phyloP scores from a whole-genome alignment of 306 rosid genomes.

The Aeschynomene evenia region DNA sequence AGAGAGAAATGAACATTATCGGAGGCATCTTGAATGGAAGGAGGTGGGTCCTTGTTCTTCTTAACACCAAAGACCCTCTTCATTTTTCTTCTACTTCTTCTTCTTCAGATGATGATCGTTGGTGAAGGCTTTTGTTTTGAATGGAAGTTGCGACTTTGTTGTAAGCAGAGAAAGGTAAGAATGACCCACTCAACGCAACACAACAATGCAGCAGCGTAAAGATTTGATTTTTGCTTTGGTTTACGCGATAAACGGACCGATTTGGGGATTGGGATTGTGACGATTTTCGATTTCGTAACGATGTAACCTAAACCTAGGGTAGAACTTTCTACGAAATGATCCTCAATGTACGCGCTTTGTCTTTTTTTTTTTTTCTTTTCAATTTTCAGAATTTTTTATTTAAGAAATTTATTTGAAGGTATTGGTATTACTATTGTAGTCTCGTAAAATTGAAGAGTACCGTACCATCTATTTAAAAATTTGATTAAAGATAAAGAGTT shows the following conservation, averaged over 20 bases:
- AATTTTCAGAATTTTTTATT: no score
- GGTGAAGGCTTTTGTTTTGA: background rate
- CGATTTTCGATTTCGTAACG: background rate
- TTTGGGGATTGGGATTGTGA: background rate
- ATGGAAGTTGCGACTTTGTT: background rate
- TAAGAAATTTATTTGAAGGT: no score
- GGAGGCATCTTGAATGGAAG: conserved; percentile 79
- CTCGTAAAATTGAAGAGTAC: no score
- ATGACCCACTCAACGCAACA: background rate
- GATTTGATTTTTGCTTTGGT: background rate
- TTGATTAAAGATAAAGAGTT: no score
- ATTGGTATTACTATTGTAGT: no score
- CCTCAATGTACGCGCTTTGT: background rate
- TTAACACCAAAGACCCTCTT: conserved; percentile 82
- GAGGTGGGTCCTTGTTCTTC: conserved; percentile 91
- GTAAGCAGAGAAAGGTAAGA: background rate
- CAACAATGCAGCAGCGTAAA: background rate
- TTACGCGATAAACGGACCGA: background rate
- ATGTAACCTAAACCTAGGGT: background rate
- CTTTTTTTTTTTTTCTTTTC: no score
- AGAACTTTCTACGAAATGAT: background rate
- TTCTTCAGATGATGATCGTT: background rate
- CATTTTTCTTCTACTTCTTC: conserved; percentile 44
- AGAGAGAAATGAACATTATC: conserved; percentile 53
- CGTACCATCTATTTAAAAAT: no score